phyloP scores from a whole-genome alignment of 2,329 filamentous ascomycete genomes.

The Tricladium varicosporioides region DNA sequence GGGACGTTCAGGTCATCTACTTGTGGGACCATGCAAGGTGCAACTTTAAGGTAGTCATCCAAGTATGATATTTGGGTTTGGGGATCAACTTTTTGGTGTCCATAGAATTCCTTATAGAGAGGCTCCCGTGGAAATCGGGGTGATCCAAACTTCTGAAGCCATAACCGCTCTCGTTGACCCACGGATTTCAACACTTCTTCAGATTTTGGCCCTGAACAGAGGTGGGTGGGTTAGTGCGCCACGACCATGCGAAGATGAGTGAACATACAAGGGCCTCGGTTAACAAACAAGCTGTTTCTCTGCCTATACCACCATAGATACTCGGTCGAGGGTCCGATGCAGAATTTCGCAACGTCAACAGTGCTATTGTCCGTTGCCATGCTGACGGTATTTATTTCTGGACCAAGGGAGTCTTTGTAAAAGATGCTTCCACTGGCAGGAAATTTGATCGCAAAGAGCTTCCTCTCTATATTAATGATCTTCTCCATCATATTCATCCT shows the following conservation, averaged over 20 bases:
- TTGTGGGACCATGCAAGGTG: slow-evolving; percentile 19
- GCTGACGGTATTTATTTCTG: slow-evolving; percentile 17
- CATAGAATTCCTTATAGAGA: slow-evolving; percentile 20
- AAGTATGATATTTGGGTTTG: slow-evolving; percentile 18
- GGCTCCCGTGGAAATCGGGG: slow-evolving; percentile 18
- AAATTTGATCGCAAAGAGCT: slow-evolving; percentile 18
- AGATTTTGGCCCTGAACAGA: slow-evolving; percentile 15
- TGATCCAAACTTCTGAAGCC: slow-evolving; percentile 18
- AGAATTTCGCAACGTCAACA: slow-evolving; percentile 13
- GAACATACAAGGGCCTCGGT: slow-evolving; percentile 20
- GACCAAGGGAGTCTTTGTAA: slow-evolving; percentile 19
- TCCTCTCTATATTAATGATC: slow-evolving; percentile 20
- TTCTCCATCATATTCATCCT: slow-evolving; percentile 21
- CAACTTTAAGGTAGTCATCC: slow-evolving; percentile 20
- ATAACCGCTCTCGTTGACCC: slow-evolving; percentile 18
- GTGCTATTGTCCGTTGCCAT: slow-evolving; percentile 14
- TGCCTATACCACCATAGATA: slow-evolving; percentile 24
- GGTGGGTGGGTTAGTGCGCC: slow-evolving; percentile 4
- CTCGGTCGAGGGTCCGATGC: slow-evolving; percentile 22
- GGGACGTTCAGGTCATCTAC: slow-evolving; percentile 15
- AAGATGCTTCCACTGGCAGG: slow-evolving; percentile 23
- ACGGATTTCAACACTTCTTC: slow-evolving; percentile 20
- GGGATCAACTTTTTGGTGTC: slow-evolving; percentile 16
- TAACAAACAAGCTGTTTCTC: slow-evolving; percentile 17
- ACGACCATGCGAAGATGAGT: slow-evolving; percentile 5